A percentile compares a stretch with the other conserved stretches of the same genome.
Conservation (phyloP, 352 stramenopile species). For the Blastocystis sp. region DNA sequence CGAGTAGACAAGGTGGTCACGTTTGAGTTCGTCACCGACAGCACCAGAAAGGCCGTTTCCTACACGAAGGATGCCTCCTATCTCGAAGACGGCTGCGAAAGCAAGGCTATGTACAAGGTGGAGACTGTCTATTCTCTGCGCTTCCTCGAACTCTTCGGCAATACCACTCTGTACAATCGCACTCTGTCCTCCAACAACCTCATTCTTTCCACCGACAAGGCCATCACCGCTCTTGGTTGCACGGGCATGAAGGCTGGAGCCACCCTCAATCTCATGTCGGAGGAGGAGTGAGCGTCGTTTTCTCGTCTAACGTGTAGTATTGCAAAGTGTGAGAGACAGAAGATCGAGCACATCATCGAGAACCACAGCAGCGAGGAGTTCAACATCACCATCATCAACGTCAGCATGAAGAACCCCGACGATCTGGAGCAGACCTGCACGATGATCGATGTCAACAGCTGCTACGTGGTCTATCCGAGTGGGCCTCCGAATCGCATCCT, state of each 20-base stretch:
- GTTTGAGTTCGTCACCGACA: slow-evolving; percentile 24
- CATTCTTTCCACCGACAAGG: neutral
- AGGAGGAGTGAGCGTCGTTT: neutral
- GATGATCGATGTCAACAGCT: slow-evolving; percentile 50
- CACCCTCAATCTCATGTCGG: slow-evolving; percentile 8
- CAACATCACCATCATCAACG: slow-evolving; percentile 37
- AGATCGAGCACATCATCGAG: slow-evolving; percentile 22
- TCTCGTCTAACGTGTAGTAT: slow-evolving; percentile 1
- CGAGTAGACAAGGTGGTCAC: slow-evolving; percentile 10
- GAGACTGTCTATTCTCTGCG: neutral
- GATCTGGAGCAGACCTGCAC: neutral
- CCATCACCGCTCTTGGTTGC: neutral
- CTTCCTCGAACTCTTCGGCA: neutral
- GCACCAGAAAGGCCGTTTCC: slow-evolving; percentile 4
- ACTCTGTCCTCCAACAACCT: slow-evolving; percentile 26
- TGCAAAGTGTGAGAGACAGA: slow-evolving; percentile 6
- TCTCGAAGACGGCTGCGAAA: neutral
- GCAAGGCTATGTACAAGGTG: neutral
- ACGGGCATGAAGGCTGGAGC: neutral
- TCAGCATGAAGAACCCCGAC: slow-evolving; percentile 33
- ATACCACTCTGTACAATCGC: slow-evolving; percentile 43
- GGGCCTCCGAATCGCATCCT: neutral
- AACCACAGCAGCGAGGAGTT: neutral
- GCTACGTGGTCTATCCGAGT: slow-evolving; percentile 55
- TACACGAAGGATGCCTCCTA: slow-evolving; percentile 24